Base-by-base conservation (phyloP, 2,329 filamentous ascomycete species). In the Verticillium klebahnii region DNA sequence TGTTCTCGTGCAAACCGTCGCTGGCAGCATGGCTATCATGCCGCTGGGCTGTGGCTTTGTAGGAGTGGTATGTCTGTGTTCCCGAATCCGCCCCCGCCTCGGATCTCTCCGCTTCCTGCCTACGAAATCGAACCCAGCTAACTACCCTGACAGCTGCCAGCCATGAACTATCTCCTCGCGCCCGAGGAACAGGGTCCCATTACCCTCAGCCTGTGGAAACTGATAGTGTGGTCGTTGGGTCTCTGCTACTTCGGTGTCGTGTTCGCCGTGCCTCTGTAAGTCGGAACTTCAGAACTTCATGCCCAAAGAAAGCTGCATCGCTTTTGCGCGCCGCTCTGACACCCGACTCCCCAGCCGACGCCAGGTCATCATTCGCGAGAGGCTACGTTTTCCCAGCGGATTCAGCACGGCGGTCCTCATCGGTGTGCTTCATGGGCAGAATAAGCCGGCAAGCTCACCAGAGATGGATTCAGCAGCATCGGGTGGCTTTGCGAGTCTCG, bases 241-340 rank as follows among this genome's bases (percentile, higher is more conserved):
- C 85, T 99, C 17, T 97, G 93, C 72, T 94, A 98, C 71, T 99
- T 99, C 72, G 95, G 95, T 0, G 95, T 98, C 1, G 89, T 98
- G 1, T 98, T 99, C 78, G 95, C 93, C 0, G 94, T 99, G 15
- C 95, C 95, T 1, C 72, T 98, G 81, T 83, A 73, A 75, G 78
- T 31, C 59, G 11, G n/a, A 11, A 29, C 11, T 6, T 8, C 56
- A 59, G 23, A 23, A 23, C 23, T 23, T 23, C 23, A 23, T 11
- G 23, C 25, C 25, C 56, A 25, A 39, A 25, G 39, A 29, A 5
- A 29, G 32, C 32, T 14, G 34, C 32, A n/a, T 14, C 56, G 29
- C 25, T 15, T 19, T 57, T n/a, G 31, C 19, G 32, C 34, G n/a
- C 52, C 15, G 6, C 14, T 29, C 45, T 52, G 19, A 52, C 45